Percentiles rank a stretch among this genome's conserved stretches.
Evolutionary conservation across 768 basidiomycete genomes (phyloP).

Genomic region (Clathrus columnatus): DNA sequence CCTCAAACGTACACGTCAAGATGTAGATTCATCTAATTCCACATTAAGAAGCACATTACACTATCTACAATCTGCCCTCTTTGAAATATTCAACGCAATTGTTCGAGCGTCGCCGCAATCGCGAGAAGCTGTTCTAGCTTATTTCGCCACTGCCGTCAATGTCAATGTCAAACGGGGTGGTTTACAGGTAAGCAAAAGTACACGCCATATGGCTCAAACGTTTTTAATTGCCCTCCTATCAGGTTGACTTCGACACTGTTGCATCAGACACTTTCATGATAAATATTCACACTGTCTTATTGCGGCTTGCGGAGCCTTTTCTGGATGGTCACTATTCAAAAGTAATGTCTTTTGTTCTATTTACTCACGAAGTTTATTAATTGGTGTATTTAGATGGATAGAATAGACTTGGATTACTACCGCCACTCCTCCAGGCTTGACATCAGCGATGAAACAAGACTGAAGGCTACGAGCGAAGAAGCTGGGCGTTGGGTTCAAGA

Average conservation of each 20-base stretch:
- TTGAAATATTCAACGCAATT: conserved; percentile 82
- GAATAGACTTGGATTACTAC: conserved; percentile 80
- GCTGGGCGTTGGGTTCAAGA: conserved; percentile 59
- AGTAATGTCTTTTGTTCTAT: conserved; percentile 30
- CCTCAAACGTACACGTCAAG: conserved; percentile 59
- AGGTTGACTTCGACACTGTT: conserved; percentile 82
- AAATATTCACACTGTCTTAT: conserved; percentile 74
- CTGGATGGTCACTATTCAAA: conserved; percentile 89
- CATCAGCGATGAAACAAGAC: conserved; percentile 82
- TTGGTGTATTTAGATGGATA: conserved; percentile 57
- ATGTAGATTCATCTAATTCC: conserved; percentile 74
- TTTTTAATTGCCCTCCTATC: not conserved
- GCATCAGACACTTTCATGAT: conserved; percentile 90
- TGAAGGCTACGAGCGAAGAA: conserved; percentile 88
- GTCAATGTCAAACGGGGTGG: conserved; percentile 83
- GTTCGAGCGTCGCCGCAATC: conserved; percentile 73
- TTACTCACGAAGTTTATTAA: not conserved
- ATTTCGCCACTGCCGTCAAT: conserved; percentile 64
- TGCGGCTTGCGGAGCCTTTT: conserved; percentile 87
- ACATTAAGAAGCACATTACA: conserved; percentile 83
- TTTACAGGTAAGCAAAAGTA: conserved; percentile 61
- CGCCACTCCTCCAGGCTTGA: conserved; percentile 64
- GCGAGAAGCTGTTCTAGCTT: conserved; percentile 74
- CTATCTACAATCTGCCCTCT: conserved; percentile 77
- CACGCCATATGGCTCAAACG: too few species aligned